Evolutionary conservation across 192 early-diverging fungal genomes (phyloP), one percentile per base, ranked within the genome.

Genomic region (Entomortierella parvispora): DNA sequence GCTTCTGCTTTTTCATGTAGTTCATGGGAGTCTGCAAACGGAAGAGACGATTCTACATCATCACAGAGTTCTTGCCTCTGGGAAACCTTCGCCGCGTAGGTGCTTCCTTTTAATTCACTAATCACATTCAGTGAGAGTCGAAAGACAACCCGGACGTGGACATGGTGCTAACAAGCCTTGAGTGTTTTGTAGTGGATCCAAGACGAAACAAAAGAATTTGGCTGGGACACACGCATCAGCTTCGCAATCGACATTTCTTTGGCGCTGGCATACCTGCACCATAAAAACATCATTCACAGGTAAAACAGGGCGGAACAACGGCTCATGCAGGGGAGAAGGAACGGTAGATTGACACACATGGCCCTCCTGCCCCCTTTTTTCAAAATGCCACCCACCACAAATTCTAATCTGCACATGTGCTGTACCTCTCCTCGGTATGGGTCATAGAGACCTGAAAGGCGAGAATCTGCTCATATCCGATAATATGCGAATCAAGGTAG

Each of bases 1-100:
- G 25, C 17, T 29, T 28, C 49, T 34, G 34, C 4, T 22, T 52
- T 17, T 33, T 32, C 50, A 1, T 55, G 2, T 46, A 77, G 74
- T 77, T 77, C 55, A 77, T 77, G 74, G 74, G 74, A 1, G 64
- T 77, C 14, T 77, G 74, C 49, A 77, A 68, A 34, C 74, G 74
- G 47, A 77, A 63, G 49, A 77, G 68, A 33, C 60, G 65, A 12
- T 63, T 77, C 43, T 77, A 77, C 40, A 77, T 77, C 40, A 61
- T 77, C 40, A 77, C 74, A 14, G 74, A 77, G 55, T 77, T 77
- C 33, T 32, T 77, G 7, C 74, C 74, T 9, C 61, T 77, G 15
- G 74, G 74, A 2, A 77, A 77, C 56, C 42, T 77, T 11, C 59
- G 74, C 25, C 59, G 65, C 23, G 62, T 65, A 65, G 17, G 31